Evolutionary conservation across 2,329 filamentous ascomycete species (phyloP).

Genomic region (Apiospora phragmitis): DNA sequence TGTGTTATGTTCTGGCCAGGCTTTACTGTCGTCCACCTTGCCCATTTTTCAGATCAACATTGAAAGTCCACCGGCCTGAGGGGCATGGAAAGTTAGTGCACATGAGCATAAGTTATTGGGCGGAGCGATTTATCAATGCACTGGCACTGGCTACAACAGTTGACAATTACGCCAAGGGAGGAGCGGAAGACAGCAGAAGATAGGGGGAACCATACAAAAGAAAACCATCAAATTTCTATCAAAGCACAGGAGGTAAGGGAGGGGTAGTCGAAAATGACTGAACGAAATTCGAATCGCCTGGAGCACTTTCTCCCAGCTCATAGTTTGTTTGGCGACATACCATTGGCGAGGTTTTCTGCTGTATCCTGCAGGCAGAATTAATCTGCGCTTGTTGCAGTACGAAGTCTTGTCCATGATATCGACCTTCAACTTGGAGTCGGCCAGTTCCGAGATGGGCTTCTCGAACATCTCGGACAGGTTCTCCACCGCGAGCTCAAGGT

Average conservation of each 20-base stretch:
- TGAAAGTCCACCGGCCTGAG: constrained; percentile 33
- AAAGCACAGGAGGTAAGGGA: no score
- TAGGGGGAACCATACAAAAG: neutral
- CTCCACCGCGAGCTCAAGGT: constrained; percentile 95
- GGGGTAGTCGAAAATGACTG: neutral
- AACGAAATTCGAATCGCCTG: neutral
- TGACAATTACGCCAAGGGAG: neutral
- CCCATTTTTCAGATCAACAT: constrained; percentile 29
- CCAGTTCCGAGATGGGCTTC: constrained; percentile 86
- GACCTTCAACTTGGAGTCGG: constrained; percentile 87
- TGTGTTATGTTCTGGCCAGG: neutral
- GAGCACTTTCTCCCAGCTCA: neutral
- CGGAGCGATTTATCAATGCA: constrained; percentile 7
- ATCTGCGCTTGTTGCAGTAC: constrained; percentile 89
- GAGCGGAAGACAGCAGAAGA: neutral
- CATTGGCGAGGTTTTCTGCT: constrained; percentile 84
- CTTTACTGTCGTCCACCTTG: neutral
- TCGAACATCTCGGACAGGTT: constrained; percentile 99
- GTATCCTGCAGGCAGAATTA: constrained; percentile 90
- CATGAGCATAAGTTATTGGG: neutral
- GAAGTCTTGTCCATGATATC: constrained; percentile 99
- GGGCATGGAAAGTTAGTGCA: neutral
- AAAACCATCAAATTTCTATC: neutral
- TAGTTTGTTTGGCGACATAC: constrained; percentile 55
- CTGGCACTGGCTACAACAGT: neutral